Conservation (phyloP, 108 stramenopile genomes). For the Mediolabrus comicus region DNA sequence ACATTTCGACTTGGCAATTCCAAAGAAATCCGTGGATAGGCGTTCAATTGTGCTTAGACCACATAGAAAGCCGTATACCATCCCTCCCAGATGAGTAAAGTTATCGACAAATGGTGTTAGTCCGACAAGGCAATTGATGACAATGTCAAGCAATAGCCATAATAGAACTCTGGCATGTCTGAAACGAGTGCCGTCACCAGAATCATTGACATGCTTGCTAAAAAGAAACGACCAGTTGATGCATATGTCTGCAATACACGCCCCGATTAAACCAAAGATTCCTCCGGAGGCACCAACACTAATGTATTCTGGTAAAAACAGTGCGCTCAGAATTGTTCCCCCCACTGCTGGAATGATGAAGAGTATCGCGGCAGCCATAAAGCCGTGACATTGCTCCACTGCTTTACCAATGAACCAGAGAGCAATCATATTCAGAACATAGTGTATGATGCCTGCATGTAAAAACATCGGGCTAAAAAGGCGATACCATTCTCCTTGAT, state of each 20-base stretch:
- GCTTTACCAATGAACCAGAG: constrained; percentile 87
- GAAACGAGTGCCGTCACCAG: constrained; percentile 45
- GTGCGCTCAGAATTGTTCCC: constrained; percentile 85
- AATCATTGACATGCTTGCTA: constrained; percentile 53
- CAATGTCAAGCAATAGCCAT: constrained; percentile 75
- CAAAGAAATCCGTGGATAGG: constrained; percentile 73
- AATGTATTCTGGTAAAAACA: constrained; percentile 89
- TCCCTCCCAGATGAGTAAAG: constrained; percentile 84
- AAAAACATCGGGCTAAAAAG: constrained; percentile 89
- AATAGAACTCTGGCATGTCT: constrained; percentile 56
- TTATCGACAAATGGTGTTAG: constrained; percentile 91
- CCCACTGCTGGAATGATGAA: constrained; percentile 87
- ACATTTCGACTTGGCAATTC: constrained; percentile 35
- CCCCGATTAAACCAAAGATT: constrained; percentile 92
- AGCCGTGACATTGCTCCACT: constrained; percentile 89
- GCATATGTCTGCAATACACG: constrained; percentile 83
- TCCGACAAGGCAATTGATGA: constrained; percentile 80
- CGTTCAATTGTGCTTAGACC: constrained; percentile 78
- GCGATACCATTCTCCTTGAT: constrained; percentile 84
- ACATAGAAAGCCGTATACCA: constrained; percentile 79
- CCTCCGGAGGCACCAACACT: constrained; percentile 93
- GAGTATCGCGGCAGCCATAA: constrained; percentile 55
- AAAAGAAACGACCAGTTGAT: constrained; percentile 89
- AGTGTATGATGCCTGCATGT: constrained; percentile 94
- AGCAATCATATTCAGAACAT: constrained; percentile 90